Conservation (phyloP, 495 filamentous ascomycete genomes). For the Aspergillus saccharolyticus region DNA sequence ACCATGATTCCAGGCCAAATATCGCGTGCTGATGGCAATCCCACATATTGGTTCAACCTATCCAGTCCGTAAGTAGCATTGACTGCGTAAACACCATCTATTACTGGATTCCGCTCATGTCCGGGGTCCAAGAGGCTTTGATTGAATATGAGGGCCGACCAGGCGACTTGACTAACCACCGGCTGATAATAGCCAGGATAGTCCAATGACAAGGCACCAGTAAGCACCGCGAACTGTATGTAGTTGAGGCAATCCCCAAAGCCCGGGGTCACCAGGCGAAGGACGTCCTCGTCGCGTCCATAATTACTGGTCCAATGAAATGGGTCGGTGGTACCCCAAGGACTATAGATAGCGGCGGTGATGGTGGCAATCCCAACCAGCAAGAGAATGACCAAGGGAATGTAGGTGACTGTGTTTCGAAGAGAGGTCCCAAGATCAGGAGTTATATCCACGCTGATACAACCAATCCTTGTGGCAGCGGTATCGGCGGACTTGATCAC, state of each 20-base stretch:
- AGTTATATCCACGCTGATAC: constrained; percentile 74
- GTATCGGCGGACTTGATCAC: constrained; percentile 68
- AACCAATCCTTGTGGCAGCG: constrained; percentile 59
- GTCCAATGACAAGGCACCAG: constrained; percentile 75
- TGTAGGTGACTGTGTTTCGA: constrained; percentile 63
- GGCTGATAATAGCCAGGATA: constrained; percentile 97
- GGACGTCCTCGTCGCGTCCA: constrained; percentile 85
- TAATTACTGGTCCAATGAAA: constrained; percentile 97
- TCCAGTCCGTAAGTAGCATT: constrained; percentile 74
- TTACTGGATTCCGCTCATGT: constrained; percentile 55
- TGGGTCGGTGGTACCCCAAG: constrained; percentile 84
- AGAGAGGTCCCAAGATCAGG: constrained; percentile 66
- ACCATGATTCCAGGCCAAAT: constrained; percentile 91
- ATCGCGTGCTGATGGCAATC: constrained; percentile 68
- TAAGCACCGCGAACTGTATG: constrained; percentile 86
- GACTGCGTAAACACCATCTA: constrained; percentile 77
- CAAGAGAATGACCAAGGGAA: constrained; percentile 73
- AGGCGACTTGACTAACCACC: constrained; percentile 75
- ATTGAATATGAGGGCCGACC: constrained; percentile 91
- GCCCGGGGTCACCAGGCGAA: constrained; percentile 89
- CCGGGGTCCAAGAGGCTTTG: constrained; percentile 73
- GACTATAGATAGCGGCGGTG: constrained; percentile 80
- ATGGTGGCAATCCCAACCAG: constrained; percentile 77
- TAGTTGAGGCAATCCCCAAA: constrained; percentile 98
- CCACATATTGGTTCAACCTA: constrained; percentile 73